Percentiles rank a stretch among this genome's conserved stretches.
These are phyloP conservation scores for Podaxis sp. DNA, from an alignment of 768 basidiomycete species.

Conservation along the genomic window DNA sequence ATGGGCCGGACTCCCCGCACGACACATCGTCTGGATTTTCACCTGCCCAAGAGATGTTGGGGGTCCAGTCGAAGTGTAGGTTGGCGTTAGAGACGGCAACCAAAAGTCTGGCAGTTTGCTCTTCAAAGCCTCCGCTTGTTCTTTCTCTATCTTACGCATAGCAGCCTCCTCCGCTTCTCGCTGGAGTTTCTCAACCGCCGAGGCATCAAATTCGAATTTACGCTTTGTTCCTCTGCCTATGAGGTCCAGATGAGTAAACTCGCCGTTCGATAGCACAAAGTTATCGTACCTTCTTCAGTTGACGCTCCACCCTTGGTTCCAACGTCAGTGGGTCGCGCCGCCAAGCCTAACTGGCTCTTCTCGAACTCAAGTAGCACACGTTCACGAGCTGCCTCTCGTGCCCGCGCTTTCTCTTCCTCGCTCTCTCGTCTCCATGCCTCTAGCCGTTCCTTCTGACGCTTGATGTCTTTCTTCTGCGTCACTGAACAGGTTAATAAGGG, in stretches of 20 bases:
- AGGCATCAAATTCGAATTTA: slow-evolving; percentile 81
- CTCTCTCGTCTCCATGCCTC: slow-evolving; percentile 74
- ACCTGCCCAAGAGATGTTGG: slow-evolving; percentile 74
- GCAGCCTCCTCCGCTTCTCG: slow-evolving; percentile 89
- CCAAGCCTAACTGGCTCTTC: slow-evolving; percentile 75
- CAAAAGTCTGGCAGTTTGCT: slow-evolving; percentile 96
- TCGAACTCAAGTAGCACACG: slow-evolving; percentile 91
- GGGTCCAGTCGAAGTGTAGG: slow-evolving; percentile 58
- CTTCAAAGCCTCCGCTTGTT: slow-evolving; percentile 82
- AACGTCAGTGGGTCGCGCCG: slow-evolving; percentile 40
- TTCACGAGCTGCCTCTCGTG: slow-evolving; percentile 75
- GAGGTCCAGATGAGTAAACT: neutral
- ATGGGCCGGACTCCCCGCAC: slow-evolving; percentile 79
- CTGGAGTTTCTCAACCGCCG: slow-evolving; percentile 67
- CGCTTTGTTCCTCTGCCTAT: slow-evolving; percentile 70
- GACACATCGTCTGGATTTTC: slow-evolving; percentile 87
- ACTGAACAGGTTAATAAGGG: slow-evolving; percentile 42
- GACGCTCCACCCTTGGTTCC: slow-evolving; percentile 38
- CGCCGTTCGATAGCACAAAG: neutral
- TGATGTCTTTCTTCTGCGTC: slow-evolving; percentile 89
- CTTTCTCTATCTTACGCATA: slow-evolving; percentile 74
- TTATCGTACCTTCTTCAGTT: slow-evolving; percentile 31
- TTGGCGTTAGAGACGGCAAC: slow-evolving; percentile 92
- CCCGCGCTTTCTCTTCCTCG: slow-evolving; percentile 74
- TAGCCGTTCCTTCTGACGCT: slow-evolving; percentile 81